Evolutionary conservation across 2,329 filamentous ascomycete genomes (phyloP), one percentile per base, ranked within the genome.

Genomic region (Lecanicillium sp.): DNA sequence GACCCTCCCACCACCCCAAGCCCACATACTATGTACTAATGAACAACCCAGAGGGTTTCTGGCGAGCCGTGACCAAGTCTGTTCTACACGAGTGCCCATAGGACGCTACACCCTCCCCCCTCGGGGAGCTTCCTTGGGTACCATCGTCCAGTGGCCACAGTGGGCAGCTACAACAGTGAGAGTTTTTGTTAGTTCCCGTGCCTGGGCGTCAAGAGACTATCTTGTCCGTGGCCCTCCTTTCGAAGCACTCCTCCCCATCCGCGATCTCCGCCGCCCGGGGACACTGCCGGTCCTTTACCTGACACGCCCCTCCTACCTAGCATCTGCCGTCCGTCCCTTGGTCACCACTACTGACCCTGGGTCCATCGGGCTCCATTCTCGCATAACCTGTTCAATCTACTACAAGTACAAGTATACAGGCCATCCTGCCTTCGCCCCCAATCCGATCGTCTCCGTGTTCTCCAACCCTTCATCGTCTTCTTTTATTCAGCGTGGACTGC

Each of bases 201-300:
- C 55, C 56, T 62, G 56, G 58, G 52, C 50, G 55, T 57, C 52
- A 57, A 56, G 57, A 52, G 22, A 25, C 22, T 25, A 11, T 25
- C n/a, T 25, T 11, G 11, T 25, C 22, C 22, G 22, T 11, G 7
- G 6, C 11, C 22, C 6, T 25, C 22, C n/a, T n/a, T n/a, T n/a
- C n/a, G n/a, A n/a, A n/a, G n/a, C 56, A 52, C 49, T 51, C 53
- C 54, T 55, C 51, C 33, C 39, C 40, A 41, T 37, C 30, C 40
- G 34, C 40, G 40, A 41, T 41, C 40, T 41, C 40, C 40, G 40
- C 40, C 40, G 37, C 62, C 58, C 60, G 60, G 54, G 58, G 53
- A 63, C 64, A 69, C 59, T 71, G 63, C 69, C 67, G 67, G 64
- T 58, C 51, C 59, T 62, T 62, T 65, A 36, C 32, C 37, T 35